A percentile compares a stretch with the other conserved stretches of the same genome.
phyloP scores from a whole-genome alignment of 768 basidiomycete genomes.

The Lentinula aciculospora region DNA sequence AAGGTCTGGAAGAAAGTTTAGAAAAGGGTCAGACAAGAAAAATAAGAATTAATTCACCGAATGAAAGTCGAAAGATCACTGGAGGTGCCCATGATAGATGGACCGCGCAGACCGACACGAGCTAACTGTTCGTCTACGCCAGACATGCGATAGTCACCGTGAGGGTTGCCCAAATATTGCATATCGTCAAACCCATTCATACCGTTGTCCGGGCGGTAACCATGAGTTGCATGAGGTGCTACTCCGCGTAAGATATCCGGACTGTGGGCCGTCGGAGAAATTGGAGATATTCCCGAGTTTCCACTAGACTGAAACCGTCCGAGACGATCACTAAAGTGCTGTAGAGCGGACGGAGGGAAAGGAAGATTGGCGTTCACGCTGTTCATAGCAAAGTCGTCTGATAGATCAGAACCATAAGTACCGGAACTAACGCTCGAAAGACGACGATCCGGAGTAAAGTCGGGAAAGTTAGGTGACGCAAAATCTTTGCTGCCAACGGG shows the following conservation, averaged over 20 bases:
- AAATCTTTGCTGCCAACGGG: constrained; percentile 51
- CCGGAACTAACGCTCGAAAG: constrained; percentile 29
- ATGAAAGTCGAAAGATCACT: constrained; percentile 80
- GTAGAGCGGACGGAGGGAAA: constrained; percentile 45
- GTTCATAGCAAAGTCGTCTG: constrained; percentile 57
- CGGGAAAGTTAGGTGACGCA: constrained; percentile 48
- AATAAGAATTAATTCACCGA: constrained; percentile 36
- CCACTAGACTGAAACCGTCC: constrained; percentile 43
- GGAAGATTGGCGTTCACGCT: constrained; percentile 39
- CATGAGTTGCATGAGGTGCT: constrained; percentile 65
- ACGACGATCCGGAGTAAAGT: constrained; percentile 56
- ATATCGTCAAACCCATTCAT: constrained; percentile 55
- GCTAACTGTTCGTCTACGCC: constrained; percentile 57
- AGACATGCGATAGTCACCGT: constrained; percentile 58
- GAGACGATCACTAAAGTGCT: constrained; percentile 56
- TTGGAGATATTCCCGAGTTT: constrained; percentile 33
- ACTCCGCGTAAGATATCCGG: constrained; percentile 63
- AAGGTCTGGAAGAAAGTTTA: constrained; percentile 46
- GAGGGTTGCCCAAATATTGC: constrained; percentile 48
- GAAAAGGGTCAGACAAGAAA: not conserved
- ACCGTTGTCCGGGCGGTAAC: constrained; percentile 47
- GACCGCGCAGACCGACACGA: constrained; percentile 58
- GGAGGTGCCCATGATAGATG: constrained; percentile 52
- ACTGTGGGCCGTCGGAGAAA: constrained; percentile 43
- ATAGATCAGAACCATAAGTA: constrained; percentile 53